Percentiles rank a stretch among this genome's conserved stretches.
These are phyloP conservation scores for Spiraea crenata DNA, from an alignment of 331 rosid genomes.

Conservation along the genomic window DNA sequence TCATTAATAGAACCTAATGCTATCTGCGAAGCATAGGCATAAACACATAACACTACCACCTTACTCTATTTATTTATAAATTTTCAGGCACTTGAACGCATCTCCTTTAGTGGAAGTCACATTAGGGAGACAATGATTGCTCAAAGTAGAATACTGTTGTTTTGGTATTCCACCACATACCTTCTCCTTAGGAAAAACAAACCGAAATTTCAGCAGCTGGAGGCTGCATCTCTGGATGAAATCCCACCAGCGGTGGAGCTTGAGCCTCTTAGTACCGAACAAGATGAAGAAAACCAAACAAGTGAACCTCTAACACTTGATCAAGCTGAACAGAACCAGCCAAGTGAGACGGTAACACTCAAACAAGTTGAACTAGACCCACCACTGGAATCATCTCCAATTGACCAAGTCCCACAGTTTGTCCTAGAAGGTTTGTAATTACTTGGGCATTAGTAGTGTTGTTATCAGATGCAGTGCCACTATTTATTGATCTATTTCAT, in stretches of 20 bases:
- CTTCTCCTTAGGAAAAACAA: conserved; percentile 86
- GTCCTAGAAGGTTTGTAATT: conserved; percentile 90
- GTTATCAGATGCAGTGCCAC: conserved; percentile 46
- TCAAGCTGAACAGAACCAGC: conserved; percentile 35
- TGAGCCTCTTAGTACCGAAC: conserved; percentile 38
- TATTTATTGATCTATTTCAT: conserved; percentile 62
- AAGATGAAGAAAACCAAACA: conserved; percentile 34
- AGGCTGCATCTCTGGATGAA: conserved; percentile 40
- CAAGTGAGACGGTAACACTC: conserved; percentile 37
- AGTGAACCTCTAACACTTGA: conserved; percentile 35
- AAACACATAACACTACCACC: background rate
- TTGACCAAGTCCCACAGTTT: conserved; percentile 66
- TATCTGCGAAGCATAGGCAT: too few relatives aligned
- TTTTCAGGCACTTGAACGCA: conserved; percentile 80
- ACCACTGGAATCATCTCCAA: conserved; percentile 43
- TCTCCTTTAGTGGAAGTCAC: conserved; percentile 62
- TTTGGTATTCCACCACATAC: conserved; percentile 84
- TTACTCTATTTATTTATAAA: background rate
- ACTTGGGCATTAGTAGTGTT: conserved; percentile 57
- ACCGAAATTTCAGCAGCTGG: conserved; percentile 82
- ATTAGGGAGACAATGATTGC: conserved; percentile 75
- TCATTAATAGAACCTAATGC: too few relatives aligned
- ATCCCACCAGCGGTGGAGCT: conserved; percentile 30
- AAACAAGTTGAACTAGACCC: conserved; percentile 37
- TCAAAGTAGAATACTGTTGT: conserved; percentile 77